Evolutionary conservation across 257 asterid genomes (phyloP).

Genomic region (Penstemon newberryi): DNA sequence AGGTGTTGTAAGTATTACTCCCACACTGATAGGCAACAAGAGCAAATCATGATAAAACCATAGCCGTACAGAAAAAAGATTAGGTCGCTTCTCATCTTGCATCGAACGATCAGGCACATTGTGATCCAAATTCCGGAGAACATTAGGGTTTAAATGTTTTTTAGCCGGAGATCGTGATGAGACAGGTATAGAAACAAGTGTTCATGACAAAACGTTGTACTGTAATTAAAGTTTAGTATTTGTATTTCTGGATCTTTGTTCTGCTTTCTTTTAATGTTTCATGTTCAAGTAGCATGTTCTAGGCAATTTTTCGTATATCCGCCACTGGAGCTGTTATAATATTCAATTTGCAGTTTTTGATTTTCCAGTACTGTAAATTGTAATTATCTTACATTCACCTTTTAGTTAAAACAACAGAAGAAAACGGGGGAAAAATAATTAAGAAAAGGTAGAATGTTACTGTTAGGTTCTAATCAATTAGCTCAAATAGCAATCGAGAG

Average conservation of each 20-base stretch:
- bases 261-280: neutral
- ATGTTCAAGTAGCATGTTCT: neutral
- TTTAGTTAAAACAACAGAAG: no score
- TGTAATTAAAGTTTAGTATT: no score
- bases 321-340: no score
- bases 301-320: no score
- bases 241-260: no score
- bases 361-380: no score
- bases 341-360: no score
- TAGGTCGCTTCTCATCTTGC: constrained; percentile 2
- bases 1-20: constrained; percentile 68
- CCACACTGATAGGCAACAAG: constrained; percentile 67
- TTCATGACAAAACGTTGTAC: neutral
- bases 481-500: no score
- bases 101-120: constrained; percentile 17
- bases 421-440: no score
- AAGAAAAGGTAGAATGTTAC: no score
- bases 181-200: constrained; percentile 10
- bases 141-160: constrained; percentile 19
- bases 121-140: constrained; percentile 15
- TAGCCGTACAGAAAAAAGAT: neutral
- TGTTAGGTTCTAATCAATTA: no score
- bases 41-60: constrained; percentile 31
- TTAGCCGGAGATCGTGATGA: constrained; percentile 23
- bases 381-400: no score